Evolutionary conservation across 306 rosid genomes (phyloP), one percentile per base, ranked within the genome.

Genomic region (Rubus parviflorus): DNA sequence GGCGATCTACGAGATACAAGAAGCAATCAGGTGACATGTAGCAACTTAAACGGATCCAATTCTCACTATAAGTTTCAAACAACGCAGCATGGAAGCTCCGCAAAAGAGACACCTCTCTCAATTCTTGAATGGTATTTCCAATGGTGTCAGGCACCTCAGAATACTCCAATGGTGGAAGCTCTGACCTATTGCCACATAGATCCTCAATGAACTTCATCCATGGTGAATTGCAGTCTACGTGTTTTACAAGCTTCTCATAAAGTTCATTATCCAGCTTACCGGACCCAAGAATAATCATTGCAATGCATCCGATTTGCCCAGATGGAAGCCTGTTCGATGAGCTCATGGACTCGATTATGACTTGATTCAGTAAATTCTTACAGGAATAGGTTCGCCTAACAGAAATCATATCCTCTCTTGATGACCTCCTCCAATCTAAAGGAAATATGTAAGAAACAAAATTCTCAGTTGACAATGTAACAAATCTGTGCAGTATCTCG

Each of bases 1-100:
- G 83, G 43, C 89, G 88, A 64, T 90, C 95, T 8, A 85, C 51
- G 61, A 88, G 87, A 79, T 90, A 86, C 75, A 90, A 23, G 76
- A 88, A 86, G 68, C 88, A 81, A 73, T 38, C 6, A 0, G 92
- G 95, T 66, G 89, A 75, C 7, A 90, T 56, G 8, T 20, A 56
- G 19, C 23, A 30, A 30, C 81, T 40, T 70, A 81, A 49, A 79
- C 0, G n/a, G n/a, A n/a, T 53, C 88, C 88, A 88, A 52, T 83
- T 57, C n/a, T 72, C 82, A 38, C 15, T 30, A 75, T 68, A 89
- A 14, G 87, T 82, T 75, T 75, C 35, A 8, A 5, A 16, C 82
- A 90, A 63, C 54, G 92, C 95, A 42, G 78, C 56, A 53, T 45
- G 58, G 15, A 64, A 46, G 15, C 38, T 51, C 23, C 41, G 56